Percentiles rank a stretch among this genome's conserved stretches.
These are phyloP conservation scores for Arabidopsis hybrid DNA, from an alignment of 441 rosid genomes.

Conservation along the genomic window DNA sequence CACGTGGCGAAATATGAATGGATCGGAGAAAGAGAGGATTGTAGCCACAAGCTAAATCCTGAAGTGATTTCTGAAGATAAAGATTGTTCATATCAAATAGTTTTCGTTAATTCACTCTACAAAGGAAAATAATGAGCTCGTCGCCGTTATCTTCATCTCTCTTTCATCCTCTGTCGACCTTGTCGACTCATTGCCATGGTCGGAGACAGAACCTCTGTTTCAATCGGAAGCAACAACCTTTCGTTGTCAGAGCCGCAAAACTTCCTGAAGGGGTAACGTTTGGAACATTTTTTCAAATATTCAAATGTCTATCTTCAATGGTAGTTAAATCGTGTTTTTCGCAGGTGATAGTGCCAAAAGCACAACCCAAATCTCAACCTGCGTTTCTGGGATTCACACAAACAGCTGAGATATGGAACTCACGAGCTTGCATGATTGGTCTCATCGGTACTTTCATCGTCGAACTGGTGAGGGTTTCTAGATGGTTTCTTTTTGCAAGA, in stretches of 20 bases:
- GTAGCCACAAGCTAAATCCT: neutral
- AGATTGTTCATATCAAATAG: neutral
- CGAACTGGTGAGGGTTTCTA: constrained; percentile 63
- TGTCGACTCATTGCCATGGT: constrained; percentile 11
- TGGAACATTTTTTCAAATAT: neutral
- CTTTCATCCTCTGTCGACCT: constrained; percentile 39
- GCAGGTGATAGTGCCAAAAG: constrained; percentile 73
- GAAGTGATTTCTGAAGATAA: neutral
- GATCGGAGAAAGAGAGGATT: neutral
- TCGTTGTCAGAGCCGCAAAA: constrained; percentile 67
- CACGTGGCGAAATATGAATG: constrained; percentile 18
- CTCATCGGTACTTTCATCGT: constrained; percentile 72
- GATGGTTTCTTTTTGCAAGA: neutral
- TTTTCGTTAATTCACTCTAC: too few species aligned
- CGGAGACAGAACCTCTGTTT: constrained; percentile 31
- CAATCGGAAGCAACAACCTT: constrained; percentile 39
- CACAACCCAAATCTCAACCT: constrained; percentile 67
- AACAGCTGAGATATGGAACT: constrained; percentile 88
- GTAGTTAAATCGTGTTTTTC: neutral
- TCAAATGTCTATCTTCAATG: neutral
- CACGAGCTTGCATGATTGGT: constrained; percentile 93
- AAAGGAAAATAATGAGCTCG: constrained; percentile 42
- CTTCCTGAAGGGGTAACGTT: constrained; percentile 67
- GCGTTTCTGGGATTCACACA: constrained; percentile 81
- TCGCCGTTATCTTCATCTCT: constrained; percentile 48